These are phyloP conservation scores for Lotus japonicus DNA, from an alignment of 306 rosid genomes.

Conservation along the genomic window DNA sequence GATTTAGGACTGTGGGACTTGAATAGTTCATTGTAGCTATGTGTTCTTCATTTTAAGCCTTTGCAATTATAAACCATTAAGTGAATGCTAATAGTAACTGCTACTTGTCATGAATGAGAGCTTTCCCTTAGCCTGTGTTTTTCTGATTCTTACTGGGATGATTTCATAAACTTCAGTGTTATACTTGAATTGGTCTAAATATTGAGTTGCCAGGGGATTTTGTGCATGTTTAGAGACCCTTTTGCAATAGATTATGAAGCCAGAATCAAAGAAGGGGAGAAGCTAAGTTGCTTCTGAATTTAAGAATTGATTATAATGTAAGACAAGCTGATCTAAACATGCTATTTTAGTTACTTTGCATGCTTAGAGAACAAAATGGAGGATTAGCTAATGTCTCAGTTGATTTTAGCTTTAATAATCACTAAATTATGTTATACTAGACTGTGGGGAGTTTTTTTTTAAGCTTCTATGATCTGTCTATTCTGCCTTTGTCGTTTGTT, in stretches of 20 bases:
- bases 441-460: neutral
- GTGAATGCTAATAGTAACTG: neutral
- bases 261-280: no score
- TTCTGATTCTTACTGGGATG: neutral
- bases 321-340: no score
- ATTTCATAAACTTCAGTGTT: neutral
- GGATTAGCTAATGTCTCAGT: neutral
- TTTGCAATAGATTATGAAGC: no score
- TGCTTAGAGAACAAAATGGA: neutral
- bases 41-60: neutral
- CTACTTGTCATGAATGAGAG: neutral
- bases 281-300: no score
- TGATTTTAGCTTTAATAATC: neutral
- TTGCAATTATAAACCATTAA: neutral
- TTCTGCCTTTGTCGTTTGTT: neutral
- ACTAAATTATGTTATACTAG: neutral
- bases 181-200: neutral
- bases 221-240: no score
- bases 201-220: no score
- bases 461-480: neutral
- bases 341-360: constrained; percentile 3
- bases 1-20: neutral
- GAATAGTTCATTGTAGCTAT: neutral
- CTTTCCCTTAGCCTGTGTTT: neutral
- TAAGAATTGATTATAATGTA: no score